Percentiles rank a stretch among this genome's conserved stretches.
Conservation (phyloP, 768 basidiomycete species). For the Plicaturopsis crispa region DNA sequence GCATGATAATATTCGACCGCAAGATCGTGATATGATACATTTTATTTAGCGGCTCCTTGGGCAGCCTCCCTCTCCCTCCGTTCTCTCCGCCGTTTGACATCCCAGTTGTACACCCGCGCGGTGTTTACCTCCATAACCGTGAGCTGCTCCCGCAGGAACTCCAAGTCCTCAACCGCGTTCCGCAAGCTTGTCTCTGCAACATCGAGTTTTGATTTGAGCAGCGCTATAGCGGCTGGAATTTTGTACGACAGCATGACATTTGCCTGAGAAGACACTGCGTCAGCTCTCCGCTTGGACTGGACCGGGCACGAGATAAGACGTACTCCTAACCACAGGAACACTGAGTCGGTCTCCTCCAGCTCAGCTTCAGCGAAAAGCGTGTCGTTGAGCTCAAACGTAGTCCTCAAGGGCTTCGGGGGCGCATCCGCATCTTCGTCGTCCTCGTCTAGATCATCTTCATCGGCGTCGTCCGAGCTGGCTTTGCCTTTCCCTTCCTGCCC, state of each 20-base stretch:
- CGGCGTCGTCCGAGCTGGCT: constrained; percentile 24
- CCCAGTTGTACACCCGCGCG: constrained; percentile 94
- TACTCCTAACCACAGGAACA: constrained; percentile 95
- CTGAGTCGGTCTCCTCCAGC: constrained; percentile 79
- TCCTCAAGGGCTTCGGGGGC: constrained; percentile 50
- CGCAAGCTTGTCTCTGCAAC: constrained; percentile 59
- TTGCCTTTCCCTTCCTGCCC: constrained; percentile 54
- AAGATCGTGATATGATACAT: neutral
- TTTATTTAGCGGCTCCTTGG: constrained; percentile 1
- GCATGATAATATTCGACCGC: neutral
- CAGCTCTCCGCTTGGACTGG: neutral
- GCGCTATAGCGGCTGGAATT: constrained; percentile 63
- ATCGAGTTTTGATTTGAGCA: constrained; percentile 69
- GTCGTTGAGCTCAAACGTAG: constrained; percentile 93
- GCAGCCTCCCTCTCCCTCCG: constrained; percentile 33
- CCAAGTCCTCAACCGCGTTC: constrained; percentile 79
- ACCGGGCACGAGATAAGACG: constrained; percentile 19
- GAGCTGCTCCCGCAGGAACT: constrained; percentile 89
- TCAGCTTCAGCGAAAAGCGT: constrained; percentile 91
- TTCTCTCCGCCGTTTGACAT: constrained; percentile 77
- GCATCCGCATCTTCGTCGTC: constrained; percentile 32
- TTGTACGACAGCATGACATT: constrained; percentile 98
- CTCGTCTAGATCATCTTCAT: constrained; percentile 45
- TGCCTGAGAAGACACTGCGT: constrained; percentile 44
- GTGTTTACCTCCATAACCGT: constrained; percentile 97